A percentile compares a stretch with the other conserved stretches of the same genome.
Evolutionary conservation across 1,284 basidiomycete species (phyloP).

Genomic region (Puccinia polysora): DNA sequence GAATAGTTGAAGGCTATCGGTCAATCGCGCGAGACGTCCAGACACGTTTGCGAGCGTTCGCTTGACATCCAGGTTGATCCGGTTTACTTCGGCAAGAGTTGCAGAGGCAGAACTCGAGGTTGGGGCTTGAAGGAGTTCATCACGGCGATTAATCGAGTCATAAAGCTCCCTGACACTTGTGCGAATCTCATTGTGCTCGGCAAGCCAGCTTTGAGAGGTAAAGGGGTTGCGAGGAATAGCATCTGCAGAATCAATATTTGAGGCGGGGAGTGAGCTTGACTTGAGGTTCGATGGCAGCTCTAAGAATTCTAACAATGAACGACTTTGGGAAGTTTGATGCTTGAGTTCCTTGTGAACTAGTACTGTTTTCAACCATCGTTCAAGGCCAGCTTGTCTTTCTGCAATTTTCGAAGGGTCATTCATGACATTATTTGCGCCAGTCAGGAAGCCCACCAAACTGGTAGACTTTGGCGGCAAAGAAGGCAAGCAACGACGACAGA

Average conservation of each 20-base stretch:
- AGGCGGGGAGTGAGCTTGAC: background rate
- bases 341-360: constrained; percentile 36
- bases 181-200: constrained; percentile 37
- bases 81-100: constrained; percentile 5
- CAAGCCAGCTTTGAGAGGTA: constrained; percentile 40
- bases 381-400: constrained; percentile 31
- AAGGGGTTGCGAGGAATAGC: constrained; percentile 16
- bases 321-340: constrained; percentile 6
- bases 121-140: constrained; percentile 12
- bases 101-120: constrained; percentile 6
- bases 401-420: constrained; percentile 17
- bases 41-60: constrained; percentile 4
- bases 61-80: constrained; percentile 23
- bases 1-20: constrained; percentile 28
- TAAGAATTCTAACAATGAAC: constrained; percentile 17
- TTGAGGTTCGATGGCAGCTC: background rate
- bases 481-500: constrained; percentile 19
- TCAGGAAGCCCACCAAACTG: constrained; percentile 26
- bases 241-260: background rate
- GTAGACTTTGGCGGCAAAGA: constrained; percentile 27
- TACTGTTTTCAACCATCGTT: constrained; percentile 38
- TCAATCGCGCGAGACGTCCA: constrained; percentile 15
- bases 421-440: constrained; percentile 19
- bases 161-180: constrained; percentile 27
- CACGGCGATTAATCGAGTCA: constrained; percentile 17